Evolutionary conservation across 768 basidiomycete species (phyloP).

Genomic region (Boletus subcaerulescens): DNA sequence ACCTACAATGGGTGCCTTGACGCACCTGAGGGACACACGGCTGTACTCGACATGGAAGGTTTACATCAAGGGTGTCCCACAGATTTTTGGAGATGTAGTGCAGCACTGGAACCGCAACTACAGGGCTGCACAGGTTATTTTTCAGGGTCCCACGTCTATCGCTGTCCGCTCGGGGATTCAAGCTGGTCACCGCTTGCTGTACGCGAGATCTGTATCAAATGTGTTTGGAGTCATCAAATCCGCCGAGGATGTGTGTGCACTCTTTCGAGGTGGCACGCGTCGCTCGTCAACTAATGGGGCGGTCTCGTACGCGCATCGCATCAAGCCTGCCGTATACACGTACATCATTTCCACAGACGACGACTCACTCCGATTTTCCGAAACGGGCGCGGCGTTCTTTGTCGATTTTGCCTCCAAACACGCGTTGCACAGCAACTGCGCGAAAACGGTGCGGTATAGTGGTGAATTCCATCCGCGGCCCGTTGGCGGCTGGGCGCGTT

Average conservation of each 20-base stretch:
- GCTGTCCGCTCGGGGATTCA: conserved; percentile 69
- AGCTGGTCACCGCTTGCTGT: conserved; percentile 70
- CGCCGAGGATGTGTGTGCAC: conserved; percentile 43
- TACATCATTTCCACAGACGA: conserved; percentile 78
- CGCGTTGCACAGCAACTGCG: conserved; percentile 77
- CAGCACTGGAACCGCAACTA: conserved; percentile 70
- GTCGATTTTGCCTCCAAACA: conserved; percentile 87
- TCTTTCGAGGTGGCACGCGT: conserved; percentile 48
- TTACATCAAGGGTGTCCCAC: conserved; percentile 56
- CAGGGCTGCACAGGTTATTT: conserved; percentile 70
- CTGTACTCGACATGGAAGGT: conserved; percentile 81
- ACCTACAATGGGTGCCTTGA: conserved; percentile 63
- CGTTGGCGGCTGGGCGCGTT: conserved; percentile 62
- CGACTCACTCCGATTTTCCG: conserved; percentile 77
- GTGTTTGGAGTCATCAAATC: conserved; percentile 57
- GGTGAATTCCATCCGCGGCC: conserved; percentile 82
- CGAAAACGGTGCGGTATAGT: conserved; percentile 61
- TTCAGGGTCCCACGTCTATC: conserved; percentile 55
- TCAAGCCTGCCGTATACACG: conserved; percentile 83
- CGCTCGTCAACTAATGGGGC: conserved; percentile 12
- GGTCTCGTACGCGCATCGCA: conserved; percentile 38
- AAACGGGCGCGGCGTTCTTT: conserved; percentile 84
- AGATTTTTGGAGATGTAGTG: conserved; percentile 55
- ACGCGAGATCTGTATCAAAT: conserved; percentile 63
- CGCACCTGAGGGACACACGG: conserved; percentile 56